phyloP scores from a whole-genome alignment of 768 basidiomycete genomes.

The Boletus reticulatus region DNA sequence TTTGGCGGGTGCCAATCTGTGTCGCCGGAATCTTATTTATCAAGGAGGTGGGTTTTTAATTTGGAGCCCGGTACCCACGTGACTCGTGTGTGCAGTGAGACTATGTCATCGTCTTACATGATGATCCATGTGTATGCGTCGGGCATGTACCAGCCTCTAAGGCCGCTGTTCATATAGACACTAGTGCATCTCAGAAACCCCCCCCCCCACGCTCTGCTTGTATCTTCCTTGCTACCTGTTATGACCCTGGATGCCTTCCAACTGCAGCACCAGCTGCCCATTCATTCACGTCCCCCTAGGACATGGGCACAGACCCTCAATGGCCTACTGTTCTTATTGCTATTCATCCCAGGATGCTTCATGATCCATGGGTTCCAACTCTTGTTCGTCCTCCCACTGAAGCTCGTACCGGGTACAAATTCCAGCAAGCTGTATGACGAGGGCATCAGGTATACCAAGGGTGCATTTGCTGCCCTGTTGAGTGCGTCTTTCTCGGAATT shows the following conservation, averaged over 20 bases:
- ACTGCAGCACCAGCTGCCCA: conserved; percentile 45
- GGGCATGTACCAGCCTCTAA: background rate
- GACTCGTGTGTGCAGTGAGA: conserved; percentile 5
- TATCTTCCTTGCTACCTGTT: background rate
- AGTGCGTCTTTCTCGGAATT: conserved; percentile 43
- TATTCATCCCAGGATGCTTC: conserved; percentile 64
- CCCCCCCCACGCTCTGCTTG: background rate
- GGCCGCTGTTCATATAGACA: conserved; percentile 13
- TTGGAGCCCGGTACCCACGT: conserved; percentile 9
- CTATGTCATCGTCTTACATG: conserved; percentile 19
- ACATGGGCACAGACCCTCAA: conserved; percentile 53
- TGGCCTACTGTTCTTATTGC: conserved; percentile 49
- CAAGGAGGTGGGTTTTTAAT: conserved; percentile 31
- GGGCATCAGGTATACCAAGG: conserved; percentile 80
- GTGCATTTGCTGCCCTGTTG: conserved; percentile 71
- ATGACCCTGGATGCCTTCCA: conserved; percentile 20
- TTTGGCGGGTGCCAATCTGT: conserved; percentile 48
- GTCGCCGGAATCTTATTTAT: conserved; percentile 26
- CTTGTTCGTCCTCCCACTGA: conserved; percentile 63
- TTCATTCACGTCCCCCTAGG: conserved; percentile 48
- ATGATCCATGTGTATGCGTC: background rate
- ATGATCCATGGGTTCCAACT: conserved; percentile 76
- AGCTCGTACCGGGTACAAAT: conserved; percentile 57
- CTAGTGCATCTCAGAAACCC: background rate
- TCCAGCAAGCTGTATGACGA: conserved; percentile 58